Conservation (phyloP, 106 monocot genomes). For the Vanilla planifolia region DNA sequence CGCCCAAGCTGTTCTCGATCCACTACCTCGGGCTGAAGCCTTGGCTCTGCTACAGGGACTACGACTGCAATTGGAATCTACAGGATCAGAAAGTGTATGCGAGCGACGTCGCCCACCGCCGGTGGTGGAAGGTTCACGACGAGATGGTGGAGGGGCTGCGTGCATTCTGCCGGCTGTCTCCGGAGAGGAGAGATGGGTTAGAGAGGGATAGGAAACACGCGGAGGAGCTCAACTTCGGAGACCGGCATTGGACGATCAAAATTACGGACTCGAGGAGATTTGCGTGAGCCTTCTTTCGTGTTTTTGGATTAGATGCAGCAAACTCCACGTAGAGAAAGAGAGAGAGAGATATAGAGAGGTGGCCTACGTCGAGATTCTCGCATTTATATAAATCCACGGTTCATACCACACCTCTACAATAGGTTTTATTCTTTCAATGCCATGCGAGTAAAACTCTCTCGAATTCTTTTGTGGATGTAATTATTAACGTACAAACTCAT, state of each 20-base stretch:
- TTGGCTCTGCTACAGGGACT: slow-evolving; percentile 73
- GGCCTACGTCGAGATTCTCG: too few relatives aligned
- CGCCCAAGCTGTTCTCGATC: slow-evolving; percentile 52
- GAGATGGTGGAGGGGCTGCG: slow-evolving; percentile 40
- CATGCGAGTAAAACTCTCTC: too few relatives aligned
- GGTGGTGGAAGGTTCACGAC: slow-evolving; percentile 79
- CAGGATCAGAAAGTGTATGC: slow-evolving; percentile 47
- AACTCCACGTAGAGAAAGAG: too few relatives aligned
- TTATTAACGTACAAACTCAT: too few relatives aligned
- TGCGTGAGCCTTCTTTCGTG: too few relatives aligned
- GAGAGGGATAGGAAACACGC: slow-evolving; percentile 39
- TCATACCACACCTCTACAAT: too few relatives aligned
- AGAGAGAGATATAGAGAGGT: too few relatives aligned
- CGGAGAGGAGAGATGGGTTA: slow-evolving; percentile 33
- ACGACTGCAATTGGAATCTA: slow-evolving; percentile 82
- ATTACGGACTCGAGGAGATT: slow-evolving; percentile 6
- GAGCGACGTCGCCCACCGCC: slow-evolving; percentile 59
- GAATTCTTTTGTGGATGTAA: too few relatives aligned
- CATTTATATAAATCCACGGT: too few relatives aligned
- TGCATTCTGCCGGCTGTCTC: slow-evolving; percentile 33
- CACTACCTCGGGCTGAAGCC: slow-evolving; percentile 87
- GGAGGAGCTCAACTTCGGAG: slow-evolving; percentile 22
- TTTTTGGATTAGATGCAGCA: too few relatives aligned
- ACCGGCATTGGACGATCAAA: slow-evolving; percentile 57
- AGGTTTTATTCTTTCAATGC: too few relatives aligned